Conservation (phyloP, 495 filamentous ascomycete species). For the Neurospora cerealis region DNA sequence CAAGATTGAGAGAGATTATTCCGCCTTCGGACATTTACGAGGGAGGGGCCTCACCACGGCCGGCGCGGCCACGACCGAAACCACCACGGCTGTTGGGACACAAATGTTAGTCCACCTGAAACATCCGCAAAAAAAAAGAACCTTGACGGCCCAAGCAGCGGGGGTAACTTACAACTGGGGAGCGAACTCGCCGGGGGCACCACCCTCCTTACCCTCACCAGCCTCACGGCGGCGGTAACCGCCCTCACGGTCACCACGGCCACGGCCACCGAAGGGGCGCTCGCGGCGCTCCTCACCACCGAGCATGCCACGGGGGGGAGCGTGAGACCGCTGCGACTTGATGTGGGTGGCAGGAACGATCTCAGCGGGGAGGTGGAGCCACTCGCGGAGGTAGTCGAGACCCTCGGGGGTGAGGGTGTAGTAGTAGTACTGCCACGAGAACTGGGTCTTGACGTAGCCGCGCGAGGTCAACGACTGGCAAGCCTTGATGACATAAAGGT, state of each 20-base stretch:
- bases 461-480: conserved; percentile 94
- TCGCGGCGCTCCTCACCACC: conserved; percentile 80
- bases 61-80: conserved; percentile 80
- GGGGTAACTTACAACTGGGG: conserved; percentile 65
- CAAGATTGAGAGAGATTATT: conserved; percentile 25
- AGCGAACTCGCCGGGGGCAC: conserved; percentile 88
- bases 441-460: conserved; percentile 97
- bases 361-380: conserved; percentile 99
- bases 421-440: conserved; percentile 99
- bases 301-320: conserved; percentile 96
- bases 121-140: not conserved
- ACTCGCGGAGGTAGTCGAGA: conserved; percentile 99
- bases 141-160: not conserved
- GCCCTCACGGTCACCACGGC: conserved; percentile 75
- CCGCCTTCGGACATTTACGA: conserved; percentile 38
- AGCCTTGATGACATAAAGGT: conserved; percentile 98
- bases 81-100: conserved; percentile 62
- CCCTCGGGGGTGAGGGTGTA: conserved; percentile 99
- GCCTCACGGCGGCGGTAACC: conserved; percentile 84
- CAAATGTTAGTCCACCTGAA: conserved; percentile 16
- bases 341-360: conserved; percentile 99
- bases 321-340: conserved; percentile 98
- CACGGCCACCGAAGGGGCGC: conserved; percentile 52
- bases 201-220: conserved; percentile 82
- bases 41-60: conserved; percentile 63